These are phyloP conservation scores for Saxophila tyrrhenica DNA, from an alignment of 495 filamentous ascomycete genomes.

Conservation along the genomic window DNA sequence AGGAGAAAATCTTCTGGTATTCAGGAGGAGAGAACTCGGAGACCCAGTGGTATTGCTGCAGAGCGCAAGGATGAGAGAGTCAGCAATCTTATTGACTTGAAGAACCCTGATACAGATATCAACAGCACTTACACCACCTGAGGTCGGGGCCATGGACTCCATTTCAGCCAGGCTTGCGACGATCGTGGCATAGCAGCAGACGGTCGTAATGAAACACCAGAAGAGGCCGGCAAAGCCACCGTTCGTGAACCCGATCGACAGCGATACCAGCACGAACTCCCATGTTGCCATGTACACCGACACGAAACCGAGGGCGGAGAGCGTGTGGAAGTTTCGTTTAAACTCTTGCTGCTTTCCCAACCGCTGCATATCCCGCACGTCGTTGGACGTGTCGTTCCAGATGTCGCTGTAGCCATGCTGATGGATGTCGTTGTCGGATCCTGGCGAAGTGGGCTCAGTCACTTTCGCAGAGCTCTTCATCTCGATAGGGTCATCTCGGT, in stretches of 20 bases:
- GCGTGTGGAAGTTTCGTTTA: slow-evolving; percentile 23
- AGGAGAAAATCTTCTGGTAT: slow-evolving; percentile 37
- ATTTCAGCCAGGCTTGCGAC: slow-evolving; percentile 45
- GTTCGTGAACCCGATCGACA: slow-evolving; percentile 39
- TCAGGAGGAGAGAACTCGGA: slow-evolving; percentile 35
- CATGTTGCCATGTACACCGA: slow-evolving; percentile 26
- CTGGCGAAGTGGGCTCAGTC: neutral
- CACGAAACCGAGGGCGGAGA: slow-evolving; percentile 26
- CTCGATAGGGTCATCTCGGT: neutral
- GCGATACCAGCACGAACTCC: slow-evolving; percentile 28
- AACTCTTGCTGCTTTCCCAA: slow-evolving; percentile 31
- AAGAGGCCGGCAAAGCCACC: slow-evolving; percentile 47
- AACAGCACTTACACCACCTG: slow-evolving; percentile 32
- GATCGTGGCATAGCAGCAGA: slow-evolving; percentile 38
- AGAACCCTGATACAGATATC: too few species aligned
- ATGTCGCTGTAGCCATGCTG: neutral
- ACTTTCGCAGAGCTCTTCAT: neutral
- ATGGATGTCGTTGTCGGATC: neutral
- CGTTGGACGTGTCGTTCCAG: slow-evolving; percentile 16
- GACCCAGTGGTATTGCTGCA: slow-evolving; percentile 37
- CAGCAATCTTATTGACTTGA: slow-evolving; percentile 44
- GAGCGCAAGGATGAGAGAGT: neutral
- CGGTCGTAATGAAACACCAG: slow-evolving; percentile 43
- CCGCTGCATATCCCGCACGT: slow-evolving; percentile 26
- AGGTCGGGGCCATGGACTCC: slow-evolving; percentile 44